Base-by-base conservation (phyloP, 148 eudicot species). In the Chenopodium berlandieri region DNA sequence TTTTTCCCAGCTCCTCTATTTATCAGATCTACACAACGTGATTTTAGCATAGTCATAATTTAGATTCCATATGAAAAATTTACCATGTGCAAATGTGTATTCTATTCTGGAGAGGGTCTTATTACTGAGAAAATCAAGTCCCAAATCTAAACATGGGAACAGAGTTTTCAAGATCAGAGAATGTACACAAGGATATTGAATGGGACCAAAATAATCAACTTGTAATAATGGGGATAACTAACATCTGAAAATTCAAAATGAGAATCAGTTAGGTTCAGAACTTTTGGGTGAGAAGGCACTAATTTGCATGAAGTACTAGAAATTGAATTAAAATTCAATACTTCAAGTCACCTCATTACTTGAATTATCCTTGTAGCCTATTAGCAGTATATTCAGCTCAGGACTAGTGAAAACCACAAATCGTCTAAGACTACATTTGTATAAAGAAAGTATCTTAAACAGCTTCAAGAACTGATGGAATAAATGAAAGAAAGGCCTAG, bases 391-490 rank as follows among this genome's bases (percentile, higher is more conserved):
- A 19, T 64, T 64, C 30, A 64, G 68, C 25, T 64, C 23, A 40
- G 7, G 68, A 64, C 27, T 9, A 22, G 31, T 64, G 25, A 7
- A 64, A 64, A 64, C 68, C 0, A 22, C 30, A 25, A 66, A 66
- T 11, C 0, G 34, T 66, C 70, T 11, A 66, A 10, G 22, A 5
- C 23, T 4, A 16, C n/a, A 70, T 40, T 71, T 37, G 11, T 40
- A 9, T 2, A 44, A 69, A 0, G 46, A 69, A 62, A 19, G 62
- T 7, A 4, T 20, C 20, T 62, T 2, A 4, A 40, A 73, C 19
- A 54, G 62, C 25, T 80, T 80, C 71, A 22, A 46, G 76, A 60
- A 66, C 23, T 40, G n/a, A 66, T 77, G n/a, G 67, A 40, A 44
- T 9, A 60, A 10, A 60, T 60, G 9, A 60, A 54, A 70, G 63